Evolutionary conservation across 2,329 filamentous ascomycete species (phyloP), one percentile per base, ranked within the genome.

Genomic region (Orbilia javanica): DNA sequence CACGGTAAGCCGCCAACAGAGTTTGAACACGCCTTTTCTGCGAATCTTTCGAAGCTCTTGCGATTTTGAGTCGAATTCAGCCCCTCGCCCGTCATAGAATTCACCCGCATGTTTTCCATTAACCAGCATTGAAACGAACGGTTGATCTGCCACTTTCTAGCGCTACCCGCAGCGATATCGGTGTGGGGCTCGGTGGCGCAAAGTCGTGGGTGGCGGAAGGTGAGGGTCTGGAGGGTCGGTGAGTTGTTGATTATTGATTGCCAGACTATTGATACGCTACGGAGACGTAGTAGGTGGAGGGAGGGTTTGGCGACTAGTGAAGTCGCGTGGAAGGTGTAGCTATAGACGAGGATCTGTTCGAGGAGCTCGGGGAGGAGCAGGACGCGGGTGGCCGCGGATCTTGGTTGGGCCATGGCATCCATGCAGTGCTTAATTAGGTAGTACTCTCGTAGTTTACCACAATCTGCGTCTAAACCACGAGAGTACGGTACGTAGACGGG

Each of bases 321-420:
- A 18, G 48, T 15, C 31, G 25, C 13, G 3, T 8, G 20, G 48
- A n/a, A 18, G 27, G 36, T 1, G 25, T 15, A 27, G 31, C 50
- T 27, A 10, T 52, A 10, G 27, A 31, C 22, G 31, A 73, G 34
- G n/a, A 73, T 73, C 13, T 36, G 27, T 20, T 50, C 36, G 50
- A 73, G 69, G 6, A 66, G 69, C n/a, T 73, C 69, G 10, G 62
- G 69, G 69, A 60, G 31, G 50, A 34, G 22, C 13, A 73, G 39
- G 20, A 66, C 48, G 69, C 18, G 20, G 11, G 13, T 36, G 22
- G 5, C 48, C 27, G 15, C 29, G 4, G 29, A 34, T 60, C 36
- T 53, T 5, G 27, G 27, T 39, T 10, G n/a, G n/a, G n/a, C n/a
- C n/a, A n/a, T n/a, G n/a, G n/a, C n/a, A n/a, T n/a, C n/a, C n/a